Percentiles rank a stretch among this genome's conserved stretches.
Conservation (phyloP, 306 rosid species). For the Inga oerstediana region DNA sequence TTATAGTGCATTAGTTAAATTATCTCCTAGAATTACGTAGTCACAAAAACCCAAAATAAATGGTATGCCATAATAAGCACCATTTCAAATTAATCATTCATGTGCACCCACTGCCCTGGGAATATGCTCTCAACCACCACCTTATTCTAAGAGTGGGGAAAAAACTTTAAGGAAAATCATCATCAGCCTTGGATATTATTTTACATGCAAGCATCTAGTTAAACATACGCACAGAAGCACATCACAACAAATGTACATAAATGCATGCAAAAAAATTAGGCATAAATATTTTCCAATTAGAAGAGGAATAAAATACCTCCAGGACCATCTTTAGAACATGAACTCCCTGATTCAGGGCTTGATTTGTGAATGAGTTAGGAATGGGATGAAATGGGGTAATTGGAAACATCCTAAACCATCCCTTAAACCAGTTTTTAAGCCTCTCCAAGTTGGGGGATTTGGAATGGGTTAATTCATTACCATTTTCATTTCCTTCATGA, state of each 20-base stretch:
- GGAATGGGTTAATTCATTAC: neutral
- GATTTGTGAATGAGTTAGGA: neutral
- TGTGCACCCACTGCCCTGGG: neutral
- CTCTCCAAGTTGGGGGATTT: neutral
- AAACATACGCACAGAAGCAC: slow-evolving; percentile 18
- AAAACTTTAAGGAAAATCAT: neutral
- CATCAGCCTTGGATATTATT: neutral
- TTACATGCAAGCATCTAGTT: slow-evolving; percentile 11
- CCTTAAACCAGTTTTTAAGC: neutral
- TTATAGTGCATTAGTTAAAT: neutral
- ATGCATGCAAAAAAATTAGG: slow-evolving; percentile 10
- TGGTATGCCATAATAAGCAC: slow-evolving; percentile 14
- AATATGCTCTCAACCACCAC: slow-evolving; percentile 11
- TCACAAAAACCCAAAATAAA: slow-evolving; percentile 20
- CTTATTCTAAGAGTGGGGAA: neutral
- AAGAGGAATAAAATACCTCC: slow-evolving; percentile 15
- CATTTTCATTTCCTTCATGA: neutral
- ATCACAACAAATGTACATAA: neutral
- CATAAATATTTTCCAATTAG: slow-evolving; percentile 1
- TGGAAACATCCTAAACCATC: neutral
- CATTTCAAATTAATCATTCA: slow-evolving; percentile 12
- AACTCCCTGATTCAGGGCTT: neutral
- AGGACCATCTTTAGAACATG: neutral
- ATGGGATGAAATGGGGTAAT: neutral
- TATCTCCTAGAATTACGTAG: neutral